Base-by-base conservation (phyloP, 116 monocot genomes). In the Phalaenopsis hybrid region DNA sequence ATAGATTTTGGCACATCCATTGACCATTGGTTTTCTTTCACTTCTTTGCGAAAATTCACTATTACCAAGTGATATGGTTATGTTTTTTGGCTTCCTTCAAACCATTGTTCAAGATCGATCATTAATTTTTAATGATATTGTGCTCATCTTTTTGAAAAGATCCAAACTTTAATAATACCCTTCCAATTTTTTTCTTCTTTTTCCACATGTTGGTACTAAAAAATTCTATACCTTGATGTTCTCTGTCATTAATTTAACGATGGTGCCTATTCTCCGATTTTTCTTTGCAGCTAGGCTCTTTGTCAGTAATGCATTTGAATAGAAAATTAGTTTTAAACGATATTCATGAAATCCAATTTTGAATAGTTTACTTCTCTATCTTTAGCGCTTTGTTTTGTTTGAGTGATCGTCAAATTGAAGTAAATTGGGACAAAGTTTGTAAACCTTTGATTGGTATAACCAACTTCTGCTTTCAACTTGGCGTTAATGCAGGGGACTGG, bases 401-500 rank as follows among this genome's bases (percentile, higher is more conserved):
- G 20, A 75, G 44, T 25, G 77, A 12, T 77, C 51, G 48, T 28
- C 50, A 13, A 25, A 28, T 28, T 28, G 28, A 28, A 28, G 44
- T 77, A 28, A 50, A 31, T 50, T 77, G 50, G 8, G 45, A 45
- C 75, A 44, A 49, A 11, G 23, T 48, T 48, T 50, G 43, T 49
- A 20, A 50, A 12, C 48, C 11, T 49, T 48, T 51, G 21, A 77
- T 25, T 49, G 21, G 28, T 13, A 50, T 48, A 50, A 49, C 10
- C 43, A 50, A 51, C 28, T 77, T 45, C 44, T 75, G 21, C 23
- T 23, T 43, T 23, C 31, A 11, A 23, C 28, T 50, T 77, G 77
- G 77, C 15, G 25, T 77, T 68, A 46, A 74, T 82, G 44, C 82
- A 92, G 95, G 85, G 50, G 70, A 78, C 49, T 75, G 69, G 57